phyloP scores from a whole-genome alignment of 768 basidiomycete genomes.

The Zangia roseola region DNA sequence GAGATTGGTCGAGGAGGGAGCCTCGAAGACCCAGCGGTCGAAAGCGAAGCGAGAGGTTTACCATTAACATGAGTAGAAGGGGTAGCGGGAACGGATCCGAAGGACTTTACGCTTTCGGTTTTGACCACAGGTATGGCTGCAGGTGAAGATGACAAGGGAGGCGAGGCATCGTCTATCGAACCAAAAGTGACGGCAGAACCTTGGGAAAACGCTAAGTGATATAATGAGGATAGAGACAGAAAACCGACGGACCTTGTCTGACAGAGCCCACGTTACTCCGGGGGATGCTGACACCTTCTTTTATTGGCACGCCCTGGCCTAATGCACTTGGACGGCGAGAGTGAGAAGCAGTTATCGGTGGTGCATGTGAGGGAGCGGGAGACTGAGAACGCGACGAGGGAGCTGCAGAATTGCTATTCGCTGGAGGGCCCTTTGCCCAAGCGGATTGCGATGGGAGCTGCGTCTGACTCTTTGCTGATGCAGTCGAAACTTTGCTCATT shows the following conservation, averaged over 20 bases:
- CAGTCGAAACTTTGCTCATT: constrained; percentile 93
- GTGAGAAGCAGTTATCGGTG: constrained; percentile 54
- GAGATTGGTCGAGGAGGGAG: constrained; percentile 25
- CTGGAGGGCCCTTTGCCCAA: constrained; percentile 89
- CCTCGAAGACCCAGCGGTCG: constrained; percentile 39
- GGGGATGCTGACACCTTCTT: constrained; percentile 76
- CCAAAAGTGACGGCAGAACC: constrained; percentile 82
- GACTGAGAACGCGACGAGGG: constrained; percentile 77
- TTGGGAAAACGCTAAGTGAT: constrained; percentile 25
- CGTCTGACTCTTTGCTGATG: constrained; percentile 69
- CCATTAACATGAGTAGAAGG: constrained; percentile 57
- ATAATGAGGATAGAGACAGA: constrained; percentile 1
- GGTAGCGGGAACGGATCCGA: constrained; percentile 70
- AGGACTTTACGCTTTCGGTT: constrained; percentile 74
- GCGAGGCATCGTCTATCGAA: constrained; percentile 78
- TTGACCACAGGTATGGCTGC: constrained; percentile 63
- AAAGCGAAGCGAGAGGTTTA: constrained; percentile 50
- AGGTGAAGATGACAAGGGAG: constrained; percentile 81
- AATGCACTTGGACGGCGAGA: constrained; percentile 78
- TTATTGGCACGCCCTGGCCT: constrained; percentile 67
- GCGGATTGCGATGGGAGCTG: constrained; percentile 80
- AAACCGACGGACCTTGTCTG: constrained; percentile 57
- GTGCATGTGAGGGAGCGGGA: constrained; percentile 56
- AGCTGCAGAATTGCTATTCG: constrained; percentile 45
- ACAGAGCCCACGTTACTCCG: constrained; percentile 59